Base-by-base conservation (phyloP, 2,329 filamentous ascomycete species). In the Ilyonectria robusta region DNA sequence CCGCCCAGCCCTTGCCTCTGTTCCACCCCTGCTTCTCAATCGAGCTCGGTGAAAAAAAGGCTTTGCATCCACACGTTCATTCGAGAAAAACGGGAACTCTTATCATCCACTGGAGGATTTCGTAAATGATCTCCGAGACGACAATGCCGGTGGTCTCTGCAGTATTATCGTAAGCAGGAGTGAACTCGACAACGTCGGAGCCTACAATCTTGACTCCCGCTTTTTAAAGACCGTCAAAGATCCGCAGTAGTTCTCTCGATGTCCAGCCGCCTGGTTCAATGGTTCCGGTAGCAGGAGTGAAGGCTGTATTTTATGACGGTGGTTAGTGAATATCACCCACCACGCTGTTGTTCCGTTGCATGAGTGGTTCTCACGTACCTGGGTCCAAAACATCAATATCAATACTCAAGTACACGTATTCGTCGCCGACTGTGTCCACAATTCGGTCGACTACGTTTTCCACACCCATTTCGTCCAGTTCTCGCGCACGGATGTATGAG, bases 221-320 rank as follows among this genome's bases (percentile, higher is more conserved):
- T 33, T 11, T 1, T 2, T 8, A 3, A 31, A 97, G 87, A 0
- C 92, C 93, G 40, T 93, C 84, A 76, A 97, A 79, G 61, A 97
- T 93, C 6, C 91, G 85, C 66, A 96, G 94, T 70, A 97, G 83
- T 9, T 97, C 94, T 48, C 94, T 85, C 19, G 92, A 94, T 3
- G 92, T 95, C 94, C 94, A 97, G 29, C 94, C 94, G 65, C 94
- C 93, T 0, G 93, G 91, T 82, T 96, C 94, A 0, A 94, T 94
- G 0, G 94, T 97, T 0, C 94, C 94, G 0, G 93, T 95, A 1
- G 91, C 92, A 15, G 74, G 75, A 1, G 74, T 72, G 62, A 72
- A 76, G 1, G 72, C 69, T 33, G 26, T 21, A 21, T 21, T 21
- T 21, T 21, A 21, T 21, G 21, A 21, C 21, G 4, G 4, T 6